Conservation (phyloP, 257 asterid genomes). For the Nicotiana otophora region DNA sequence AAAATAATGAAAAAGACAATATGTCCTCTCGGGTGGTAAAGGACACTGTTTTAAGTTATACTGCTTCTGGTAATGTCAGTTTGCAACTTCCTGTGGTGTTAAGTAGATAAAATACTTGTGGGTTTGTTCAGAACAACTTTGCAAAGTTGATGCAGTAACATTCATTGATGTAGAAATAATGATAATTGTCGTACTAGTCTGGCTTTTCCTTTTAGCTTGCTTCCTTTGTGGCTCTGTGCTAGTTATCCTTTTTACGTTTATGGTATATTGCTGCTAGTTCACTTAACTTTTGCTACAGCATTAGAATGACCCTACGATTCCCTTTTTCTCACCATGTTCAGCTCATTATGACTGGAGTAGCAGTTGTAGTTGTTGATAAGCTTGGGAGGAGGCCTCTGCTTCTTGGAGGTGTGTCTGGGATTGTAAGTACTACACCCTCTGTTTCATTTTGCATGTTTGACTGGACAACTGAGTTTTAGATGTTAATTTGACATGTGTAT, state of each 20-base stretch:
- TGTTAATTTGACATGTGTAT: conserved; percentile 5
- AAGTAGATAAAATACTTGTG: neutral
- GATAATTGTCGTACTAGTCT: neutral
- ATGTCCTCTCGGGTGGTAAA: neutral
- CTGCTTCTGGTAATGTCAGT: neutral
- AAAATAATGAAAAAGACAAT: too few species aligned
- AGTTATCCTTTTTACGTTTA: neutral
- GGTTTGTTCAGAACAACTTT: neutral
- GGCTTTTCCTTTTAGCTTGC: neutral
- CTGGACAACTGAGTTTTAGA: neutral
- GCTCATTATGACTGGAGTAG: conserved; percentile 89
- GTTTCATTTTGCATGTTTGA: neutral
- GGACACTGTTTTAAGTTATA: neutral
- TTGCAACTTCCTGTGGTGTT: neutral
- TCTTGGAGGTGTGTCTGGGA: conserved; percentile 96
- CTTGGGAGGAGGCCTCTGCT: conserved; percentile 95
- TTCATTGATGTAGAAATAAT: neutral
- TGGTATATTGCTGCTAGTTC: neutral
- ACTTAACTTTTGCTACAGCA: neutral
- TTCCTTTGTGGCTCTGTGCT: conserved; percentile 1
- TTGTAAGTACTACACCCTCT: conserved; percentile 46
- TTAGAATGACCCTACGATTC: neutral
- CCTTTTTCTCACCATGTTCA: conserved; percentile 20
- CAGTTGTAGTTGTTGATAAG: conserved; percentile 71
- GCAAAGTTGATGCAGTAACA: neutral